Percentiles rank a stretch among this genome's conserved stretches.
Evolutionary conservation across 352 stramenopile genomes (phyloP).

Genomic region (Phytophthora lateralis): DNA sequence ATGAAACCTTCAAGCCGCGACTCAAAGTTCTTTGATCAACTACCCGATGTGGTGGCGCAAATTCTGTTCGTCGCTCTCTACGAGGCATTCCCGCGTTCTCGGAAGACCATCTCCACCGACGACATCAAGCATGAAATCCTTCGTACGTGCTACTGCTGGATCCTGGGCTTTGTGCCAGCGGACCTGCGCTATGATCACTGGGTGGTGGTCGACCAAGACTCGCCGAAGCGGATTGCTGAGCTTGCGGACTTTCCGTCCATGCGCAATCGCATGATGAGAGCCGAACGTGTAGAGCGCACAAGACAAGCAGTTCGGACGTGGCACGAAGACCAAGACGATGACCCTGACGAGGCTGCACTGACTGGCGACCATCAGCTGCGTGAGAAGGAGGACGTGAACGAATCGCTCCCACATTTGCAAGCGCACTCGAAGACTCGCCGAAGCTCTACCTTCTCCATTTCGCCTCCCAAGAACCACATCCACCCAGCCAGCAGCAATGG

Average conservation of each 20-base stretch:
- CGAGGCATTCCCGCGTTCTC: constrained; percentile 72
- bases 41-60: constrained; percentile 65
- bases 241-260: constrained; percentile 71
- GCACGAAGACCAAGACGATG: constrained; percentile 39
- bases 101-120: constrained; percentile 45
- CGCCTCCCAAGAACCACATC: constrained; percentile 4
- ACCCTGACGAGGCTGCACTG: constrained; percentile 7
- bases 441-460: constrained; percentile 32
- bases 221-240: constrained; percentile 59
- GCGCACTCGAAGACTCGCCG: constrained; percentile 10
- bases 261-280: constrained; percentile 66
- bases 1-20: constrained; percentile 54
- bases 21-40: constrained; percentile 55
- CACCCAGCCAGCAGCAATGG: constrained; percentile 1
- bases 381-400: constrained; percentile 3
- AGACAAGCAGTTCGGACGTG: constrained; percentile 59
- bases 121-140: constrained; percentile 49
- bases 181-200: constrained; percentile 58
- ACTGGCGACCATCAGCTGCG: constrained; percentile 5
- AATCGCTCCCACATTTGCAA: constrained; percentile 16
- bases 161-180: constrained; percentile 61
- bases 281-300: constrained; percentile 66
- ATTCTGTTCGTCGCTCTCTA: constrained; percentile 72
- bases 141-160: constrained; percentile 64
- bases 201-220: constrained; percentile 61